These are phyloP conservation scores for Trichoderma asperellum DNA, from an alignment of 2,329 filamentous ascomycete genomes.

Conservation along the genomic window DNA sequence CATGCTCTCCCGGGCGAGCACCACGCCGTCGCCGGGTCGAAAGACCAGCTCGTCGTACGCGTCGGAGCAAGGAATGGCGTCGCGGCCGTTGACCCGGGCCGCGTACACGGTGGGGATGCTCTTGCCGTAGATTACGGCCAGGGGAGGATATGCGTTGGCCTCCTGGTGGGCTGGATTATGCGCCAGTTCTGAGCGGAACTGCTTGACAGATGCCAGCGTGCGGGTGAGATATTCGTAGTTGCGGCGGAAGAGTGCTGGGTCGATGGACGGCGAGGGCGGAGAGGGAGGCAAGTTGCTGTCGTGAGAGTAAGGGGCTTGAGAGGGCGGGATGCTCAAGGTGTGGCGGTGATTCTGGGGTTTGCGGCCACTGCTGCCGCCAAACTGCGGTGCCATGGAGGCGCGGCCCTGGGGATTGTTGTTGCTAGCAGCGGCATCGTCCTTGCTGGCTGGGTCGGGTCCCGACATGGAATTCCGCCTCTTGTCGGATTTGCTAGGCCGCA, in stretches of 20 bases:
- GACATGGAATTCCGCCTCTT: slow-evolving; percentile 32
- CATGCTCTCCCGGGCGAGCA: slow-evolving; percentile 84
- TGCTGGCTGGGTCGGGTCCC: neutral
- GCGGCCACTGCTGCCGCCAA: slow-evolving; percentile 29
- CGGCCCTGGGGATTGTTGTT: slow-evolving; percentile 46
- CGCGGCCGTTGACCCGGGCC: slow-evolving; percentile 71
- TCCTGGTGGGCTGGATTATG: slow-evolving; percentile 62
- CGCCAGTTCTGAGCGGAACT: slow-evolving; percentile 75
- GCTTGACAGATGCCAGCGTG: slow-evolving; percentile 70
- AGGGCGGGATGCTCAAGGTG: slow-evolving; percentile 6
- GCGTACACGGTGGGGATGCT: slow-evolving; percentile 83
- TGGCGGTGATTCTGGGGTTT: slow-evolving; percentile 27
- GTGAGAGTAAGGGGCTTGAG: neutral
- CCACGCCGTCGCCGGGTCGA: slow-evolving; percentile 85
- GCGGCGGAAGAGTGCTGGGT: slow-evolving; percentile 39
- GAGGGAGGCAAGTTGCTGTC: slow-evolving; percentile 31
- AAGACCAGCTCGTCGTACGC: slow-evolving; percentile 88
- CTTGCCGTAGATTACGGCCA: slow-evolving; percentile 84
- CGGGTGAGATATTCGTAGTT: slow-evolving; percentile 70
- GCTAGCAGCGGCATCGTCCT: neutral
- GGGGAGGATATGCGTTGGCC: slow-evolving; percentile 78
- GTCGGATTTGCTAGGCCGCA: slow-evolving; percentile 46
- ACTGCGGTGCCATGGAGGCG: slow-evolving; percentile 38
- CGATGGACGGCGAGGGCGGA: slow-evolving; percentile 28
- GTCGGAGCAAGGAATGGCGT: slow-evolving; percentile 75